Base-by-base conservation (phyloP, 108 stramenopile species). In the Nannochloropsis oceanica region DNA sequence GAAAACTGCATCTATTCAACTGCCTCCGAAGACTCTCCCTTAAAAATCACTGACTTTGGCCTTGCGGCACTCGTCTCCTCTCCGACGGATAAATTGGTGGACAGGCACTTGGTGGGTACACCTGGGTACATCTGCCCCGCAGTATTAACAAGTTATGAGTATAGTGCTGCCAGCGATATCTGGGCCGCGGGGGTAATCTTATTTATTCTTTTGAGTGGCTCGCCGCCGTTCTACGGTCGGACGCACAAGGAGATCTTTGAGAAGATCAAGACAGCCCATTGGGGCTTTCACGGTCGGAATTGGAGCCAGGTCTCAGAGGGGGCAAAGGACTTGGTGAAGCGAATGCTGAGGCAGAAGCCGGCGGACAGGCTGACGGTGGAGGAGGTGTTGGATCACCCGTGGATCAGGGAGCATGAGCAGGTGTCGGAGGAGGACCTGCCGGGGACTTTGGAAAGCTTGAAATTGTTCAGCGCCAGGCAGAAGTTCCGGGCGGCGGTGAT, bases 91-190 rank as follows among this genome's bases (percentile, higher is more conserved):
- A 25, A 24, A 10, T 20, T 13, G 44, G 22, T 50, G 13, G 25
- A 44, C 80, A 79, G 43, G 73, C 83, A 43, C 1, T 43, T 79
- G 20, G 87, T 90, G 26, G 90, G 90, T 18, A 91, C 90, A 5
- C 88, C 88, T 44, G 86, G 83, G 10, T 91, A 91, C 87, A 84
- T 87, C 50, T 89, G 89, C 11, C 90, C 90, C 9, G 90, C 89
- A 84, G 86, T 91, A 0, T 27, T 85, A 79, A 81, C 42, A 18
- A 25, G 43, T 20, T n/a, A 27, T 18, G 80, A 44, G 43, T 91
- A 91, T 50, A 81, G 84, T 12, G 44, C 83, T 26, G 88, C 73
- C 24, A 84, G 83, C 22, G 90, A 91, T 42, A 25, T 87, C 3
- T 91, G 89, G 87, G 79, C 84, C 44, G 26, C 86, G 42, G 90